A percentile compares a stretch with the other conserved stretches of the same genome.
Conservation (phyloP, 371 early-diverging fungal species). For the Apophysomyces sp. region DNA sequence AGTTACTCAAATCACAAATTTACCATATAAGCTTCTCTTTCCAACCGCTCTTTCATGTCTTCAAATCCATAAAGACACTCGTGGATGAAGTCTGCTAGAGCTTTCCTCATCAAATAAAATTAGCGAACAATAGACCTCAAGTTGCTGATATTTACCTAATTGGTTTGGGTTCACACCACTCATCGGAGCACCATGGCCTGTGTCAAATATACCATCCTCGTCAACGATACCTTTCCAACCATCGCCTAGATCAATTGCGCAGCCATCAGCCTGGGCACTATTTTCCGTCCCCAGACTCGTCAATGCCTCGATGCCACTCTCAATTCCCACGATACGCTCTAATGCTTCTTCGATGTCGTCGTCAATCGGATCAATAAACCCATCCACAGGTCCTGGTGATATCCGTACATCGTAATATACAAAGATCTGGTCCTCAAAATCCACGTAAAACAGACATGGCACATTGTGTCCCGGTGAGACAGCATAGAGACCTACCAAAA, state of each 20-base stretch:
- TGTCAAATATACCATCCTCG: constrained; percentile 7
- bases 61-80: constrained; percentile 24
- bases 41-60: constrained; percentile 42
- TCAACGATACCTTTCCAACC: constrained; percentile 44
- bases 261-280: constrained; percentile 8
- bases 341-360: constrained; percentile 47
- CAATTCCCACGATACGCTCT: constrained; percentile 39
- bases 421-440: constrained; percentile 81
- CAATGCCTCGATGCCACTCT: constrained; percentile 29
- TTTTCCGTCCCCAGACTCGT: not conserved
- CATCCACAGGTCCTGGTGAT: constrained; percentile 42
- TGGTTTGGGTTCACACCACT: not conserved
- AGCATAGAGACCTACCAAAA: constrained; percentile 56
- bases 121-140: not conserved
- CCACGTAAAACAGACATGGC: constrained; percentile 80
- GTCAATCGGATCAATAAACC: constrained; percentile 46
- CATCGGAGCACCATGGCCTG: not conserved
- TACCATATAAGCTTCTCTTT: constrained; percentile 23
- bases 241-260: constrained; percentile 43
- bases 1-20: not conserved
- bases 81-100: constrained; percentile 25
- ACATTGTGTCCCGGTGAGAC: constrained; percentile 68
- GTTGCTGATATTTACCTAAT: not conserved
- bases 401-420: constrained; percentile 73
- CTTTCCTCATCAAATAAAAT: not conserved